A percentile compares a stretch with the other conserved stretches of the same genome.
Conservation (phyloP, 768 basidiomycete species). For the Boletus sp. region DNA sequence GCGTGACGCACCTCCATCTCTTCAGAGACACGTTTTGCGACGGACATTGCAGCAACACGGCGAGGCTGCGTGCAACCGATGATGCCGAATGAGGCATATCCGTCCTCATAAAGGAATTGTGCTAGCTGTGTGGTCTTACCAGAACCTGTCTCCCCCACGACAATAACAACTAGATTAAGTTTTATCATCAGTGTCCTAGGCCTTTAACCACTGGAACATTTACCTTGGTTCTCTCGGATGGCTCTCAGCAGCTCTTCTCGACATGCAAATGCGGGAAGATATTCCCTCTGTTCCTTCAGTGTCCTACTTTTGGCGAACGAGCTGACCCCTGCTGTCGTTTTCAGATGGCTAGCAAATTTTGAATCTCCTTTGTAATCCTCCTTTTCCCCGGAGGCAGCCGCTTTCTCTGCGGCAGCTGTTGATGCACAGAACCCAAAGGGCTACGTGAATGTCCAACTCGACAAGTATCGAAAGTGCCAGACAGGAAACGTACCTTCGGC, state of each 20-base stretch:
- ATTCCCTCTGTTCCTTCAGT: slow-evolving; percentile 93
- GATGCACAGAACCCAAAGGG: slow-evolving; percentile 33
- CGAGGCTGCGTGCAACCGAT: slow-evolving; percentile 98
- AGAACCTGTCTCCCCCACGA: slow-evolving; percentile 99
- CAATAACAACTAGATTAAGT: slow-evolving; percentile 67
- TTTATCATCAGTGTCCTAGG: neutral
- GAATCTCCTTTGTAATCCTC: slow-evolving; percentile 90
- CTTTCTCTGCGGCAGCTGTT: slow-evolving; percentile 53
- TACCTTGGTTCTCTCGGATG: slow-evolving; percentile 94
- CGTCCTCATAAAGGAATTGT: slow-evolving; percentile 96
- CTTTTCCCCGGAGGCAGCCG: slow-evolving; percentile 47
- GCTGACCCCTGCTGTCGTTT: slow-evolving; percentile 72
- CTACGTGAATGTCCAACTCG: slow-evolving; percentile 82
- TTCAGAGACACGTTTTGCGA: slow-evolving; percentile 99
- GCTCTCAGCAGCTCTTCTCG: slow-evolving; percentile 87
- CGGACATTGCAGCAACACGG: slow-evolving; percentile 99
- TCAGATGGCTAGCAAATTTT: slow-evolving; percentile 94
- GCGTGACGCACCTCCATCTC: slow-evolving; percentile 83
- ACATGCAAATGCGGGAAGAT: slow-evolving; percentile 95
- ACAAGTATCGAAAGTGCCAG: slow-evolving; percentile 27
- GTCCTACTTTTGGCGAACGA: slow-evolving; percentile 79
- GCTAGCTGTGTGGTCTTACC: slow-evolving; percentile 97
- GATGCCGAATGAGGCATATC: slow-evolving; percentile 84
- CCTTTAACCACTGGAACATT: neutral
- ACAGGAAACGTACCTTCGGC: slow-evolving; percentile 70